Conservation (phyloP, 306 rosid species). For the Fragaria iinumae region DNA sequence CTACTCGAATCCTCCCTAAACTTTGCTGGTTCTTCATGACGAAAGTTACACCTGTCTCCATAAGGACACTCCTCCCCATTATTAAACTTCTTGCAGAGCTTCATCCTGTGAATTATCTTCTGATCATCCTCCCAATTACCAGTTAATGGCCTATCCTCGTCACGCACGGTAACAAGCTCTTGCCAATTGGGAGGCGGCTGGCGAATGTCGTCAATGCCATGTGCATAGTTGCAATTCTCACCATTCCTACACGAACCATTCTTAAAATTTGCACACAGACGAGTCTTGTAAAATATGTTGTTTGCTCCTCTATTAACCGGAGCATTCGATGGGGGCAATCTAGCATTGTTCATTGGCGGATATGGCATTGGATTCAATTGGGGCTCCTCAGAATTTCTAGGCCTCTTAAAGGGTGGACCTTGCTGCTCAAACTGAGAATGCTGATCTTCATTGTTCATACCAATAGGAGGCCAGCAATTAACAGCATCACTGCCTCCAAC, state of each 20-base stretch:
- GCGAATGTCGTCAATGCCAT: slow-evolving; percentile 79
- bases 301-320: slow-evolving; percentile 49
- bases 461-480: slow-evolving; percentile 55
- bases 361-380: slow-evolving; percentile 33
- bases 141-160: slow-evolving; percentile 37
- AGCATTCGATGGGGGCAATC: slow-evolving; percentile 37
- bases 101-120: slow-evolving; percentile 84
- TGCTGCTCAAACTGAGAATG: slow-evolving; percentile 43
- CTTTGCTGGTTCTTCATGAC: slow-evolving; percentile 82
- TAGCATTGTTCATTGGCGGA: slow-evolving; percentile 34
- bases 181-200: slow-evolving; percentile 99
- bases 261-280: slow-evolving; percentile 72
- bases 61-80: slow-evolving; percentile 93
- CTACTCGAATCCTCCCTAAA: slow-evolving; percentile 68
- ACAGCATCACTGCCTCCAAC: slow-evolving; percentile 48
- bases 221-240: slow-evolving; percentile 86
- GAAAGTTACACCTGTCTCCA: slow-evolving; percentile 88
- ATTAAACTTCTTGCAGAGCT: slow-evolving; percentile 86
- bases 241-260: slow-evolving; percentile 79
- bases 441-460: slow-evolving; percentile 42
- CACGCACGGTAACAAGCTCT: slow-evolving; percentile 58
- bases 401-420: slow-evolving; percentile 50
- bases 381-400: slow-evolving; percentile 51
- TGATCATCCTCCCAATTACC: slow-evolving; percentile 85
- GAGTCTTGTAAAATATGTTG: slow-evolving; percentile 84